phyloP scores from a whole-genome alignment of 805 yeast genomes.

The Suhomyces sp. region DNA sequence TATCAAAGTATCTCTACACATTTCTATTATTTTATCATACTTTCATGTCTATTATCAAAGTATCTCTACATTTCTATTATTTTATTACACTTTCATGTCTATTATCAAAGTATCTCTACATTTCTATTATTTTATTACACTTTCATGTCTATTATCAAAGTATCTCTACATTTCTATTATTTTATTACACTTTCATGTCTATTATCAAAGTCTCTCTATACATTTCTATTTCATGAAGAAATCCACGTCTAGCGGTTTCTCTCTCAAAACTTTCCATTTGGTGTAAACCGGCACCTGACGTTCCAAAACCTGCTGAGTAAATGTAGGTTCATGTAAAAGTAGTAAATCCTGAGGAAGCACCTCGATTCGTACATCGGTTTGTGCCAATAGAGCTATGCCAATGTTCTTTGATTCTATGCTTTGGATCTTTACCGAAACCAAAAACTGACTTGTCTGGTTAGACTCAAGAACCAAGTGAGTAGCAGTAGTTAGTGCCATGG shows the following conservation, averaged over 20 bases:
- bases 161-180: no score
- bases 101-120: no score
- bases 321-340: not conserved
- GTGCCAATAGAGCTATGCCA: slow-evolving; percentile 1
- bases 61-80: no score
- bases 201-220: no score
- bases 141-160: no score
- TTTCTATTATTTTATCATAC: no score
- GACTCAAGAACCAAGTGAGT: slow-evolving; percentile 2
- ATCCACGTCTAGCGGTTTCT: slow-evolving; percentile 1
- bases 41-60: no score
- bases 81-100: no score
- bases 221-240: not conserved
- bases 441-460: slow-evolving; percentile 6
- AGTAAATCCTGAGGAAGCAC: slow-evolving; percentile 3
- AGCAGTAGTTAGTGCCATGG: not conserved
- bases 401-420: not conserved
- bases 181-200: no score
- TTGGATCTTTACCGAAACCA: slow-evolving; percentile 4
- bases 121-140: no score
- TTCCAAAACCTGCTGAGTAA: not conserved
- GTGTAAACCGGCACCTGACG: slow-evolving; percentile 1
- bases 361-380: slow-evolving; percentile 6
- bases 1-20: no score
- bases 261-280: slow-evolving; percentile 7